Evolutionary conservation across 306 rosid genomes (phyloP).

Genomic region (Sechiopsis laciniata): DNA sequence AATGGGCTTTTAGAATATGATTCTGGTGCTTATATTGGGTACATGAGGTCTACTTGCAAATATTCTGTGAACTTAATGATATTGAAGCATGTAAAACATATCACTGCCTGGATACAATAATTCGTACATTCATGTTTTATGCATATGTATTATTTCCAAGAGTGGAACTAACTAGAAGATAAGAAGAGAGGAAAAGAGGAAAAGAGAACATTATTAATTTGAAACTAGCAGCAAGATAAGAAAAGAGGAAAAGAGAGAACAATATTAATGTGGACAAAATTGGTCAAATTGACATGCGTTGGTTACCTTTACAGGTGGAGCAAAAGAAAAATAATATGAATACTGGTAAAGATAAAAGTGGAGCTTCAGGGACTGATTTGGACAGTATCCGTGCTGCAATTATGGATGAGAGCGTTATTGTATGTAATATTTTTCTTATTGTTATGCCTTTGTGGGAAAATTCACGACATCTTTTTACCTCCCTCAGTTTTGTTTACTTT

Average conservation of each 20-base stretch:
- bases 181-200: constrained; percentile 8
- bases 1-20: not conserved
- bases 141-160: not conserved
- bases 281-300: constrained; percentile 7
- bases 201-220: constrained; percentile 12
- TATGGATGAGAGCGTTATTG: constrained; percentile 86
- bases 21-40: not conserved
- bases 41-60: not conserved
- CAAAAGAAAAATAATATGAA: constrained; percentile 48
- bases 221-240: not conserved
- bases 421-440: constrained; percentile 34
- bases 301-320: constrained; percentile 48
- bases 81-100: constrained; percentile 1
- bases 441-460: constrained; percentile 7
- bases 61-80: not conserved
- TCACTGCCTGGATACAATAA: not conserved
- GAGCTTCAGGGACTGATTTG: constrained; percentile 54
- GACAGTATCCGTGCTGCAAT: constrained; percentile 63
- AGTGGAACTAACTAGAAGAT: constrained; percentile 14
- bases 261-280: not conserved
- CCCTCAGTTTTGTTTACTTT: constrained; percentile 28
- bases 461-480: constrained; percentile 17
- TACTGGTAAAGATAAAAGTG: constrained; percentile 47
- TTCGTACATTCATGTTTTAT: not conserved
- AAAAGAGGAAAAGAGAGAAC: not conserved